Evolutionary conservation across 805 yeast species (phyloP).

Genomic region (Lachancea meyersii): DNA sequence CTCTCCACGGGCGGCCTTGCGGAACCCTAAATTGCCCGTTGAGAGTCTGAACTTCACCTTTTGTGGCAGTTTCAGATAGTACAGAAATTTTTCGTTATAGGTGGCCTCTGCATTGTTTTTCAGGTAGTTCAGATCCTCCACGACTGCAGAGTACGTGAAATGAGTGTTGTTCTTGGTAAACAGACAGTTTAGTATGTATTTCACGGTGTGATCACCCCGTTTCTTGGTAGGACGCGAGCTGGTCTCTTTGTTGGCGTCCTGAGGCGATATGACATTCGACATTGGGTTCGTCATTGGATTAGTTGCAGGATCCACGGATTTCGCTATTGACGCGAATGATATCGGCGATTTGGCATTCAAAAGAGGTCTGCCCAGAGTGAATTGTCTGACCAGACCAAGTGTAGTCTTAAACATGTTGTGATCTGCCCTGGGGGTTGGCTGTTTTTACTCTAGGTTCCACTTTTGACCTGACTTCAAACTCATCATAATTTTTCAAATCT

Average conservation of each 20-base stretch:
- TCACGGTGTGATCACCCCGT: slow-evolving; percentile 37
- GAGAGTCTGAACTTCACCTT: slow-evolving; percentile 60
- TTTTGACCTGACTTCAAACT: too few relatives aligned
- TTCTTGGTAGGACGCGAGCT: slow-evolving; percentile 6
- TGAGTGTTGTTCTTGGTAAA: slow-evolving; percentile 82
- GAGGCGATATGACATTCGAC: slow-evolving; percentile 16
- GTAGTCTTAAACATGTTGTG: slow-evolving; percentile 2
- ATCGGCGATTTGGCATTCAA: slow-evolving; percentile 8
- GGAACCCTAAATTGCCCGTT: slow-evolving; percentile 85
- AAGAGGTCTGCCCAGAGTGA: neutral
- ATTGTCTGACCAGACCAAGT: slow-evolving; percentile 1
- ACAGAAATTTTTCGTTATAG: slow-evolving; percentile 65
- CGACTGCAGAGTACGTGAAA: slow-evolving; percentile 65
- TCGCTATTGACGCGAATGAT: slow-evolving; percentile 17
- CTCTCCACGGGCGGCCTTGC: slow-evolving; percentile 84
- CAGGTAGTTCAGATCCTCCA: slow-evolving; percentile 55
- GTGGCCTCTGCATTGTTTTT: slow-evolving; percentile 49
- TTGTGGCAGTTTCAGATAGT: slow-evolving; percentile 75
- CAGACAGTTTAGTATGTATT: slow-evolving; percentile 67
- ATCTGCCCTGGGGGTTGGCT: neutral
- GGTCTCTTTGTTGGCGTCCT: neutral
- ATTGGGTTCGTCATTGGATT: slow-evolving; percentile 14
- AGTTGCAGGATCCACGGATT: slow-evolving; percentile 9
- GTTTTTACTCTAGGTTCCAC: too few relatives aligned
- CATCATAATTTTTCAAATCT: too few relatives aligned